Base-by-base conservation (phyloP, 1,139 yeast species). In the Hyphopichia wangnamkhiaoensis region DNA sequence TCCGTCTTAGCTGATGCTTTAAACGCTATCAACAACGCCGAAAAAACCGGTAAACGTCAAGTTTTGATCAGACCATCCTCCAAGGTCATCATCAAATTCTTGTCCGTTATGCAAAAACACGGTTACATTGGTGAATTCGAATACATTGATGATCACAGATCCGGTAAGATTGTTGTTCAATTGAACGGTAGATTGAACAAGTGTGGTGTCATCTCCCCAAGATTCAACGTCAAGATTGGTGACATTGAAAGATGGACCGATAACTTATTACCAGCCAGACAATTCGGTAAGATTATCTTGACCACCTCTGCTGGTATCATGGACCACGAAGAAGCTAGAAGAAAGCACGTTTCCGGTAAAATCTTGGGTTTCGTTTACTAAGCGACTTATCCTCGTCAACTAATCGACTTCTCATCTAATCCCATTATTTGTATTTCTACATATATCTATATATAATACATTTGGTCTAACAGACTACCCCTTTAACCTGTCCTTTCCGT, bases 321-420 rank as follows among this genome's bases (percentile, higher is more conserved):
- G 96, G 98, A 93, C 80, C 98, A 93, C 79, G 98, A 93, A 79
- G 98, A 93, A 80, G 98, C 98, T 61, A 90, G 97, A 84, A 87
- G 98, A 84, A 93, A 93, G 87, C 98, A 93, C 75, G 98, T 91
- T 60, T 89, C 97, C 59, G 98, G 98, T 73, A 91, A 91, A 79
- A 84, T 91, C 66, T 82, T 91, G 65, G 98, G 98, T 64, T 91
- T 87, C 73, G 96, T 91, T 53, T 91, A 91, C 80, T 89, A 84
- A 68, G 40, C 49, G 41, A 38, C 37, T 42, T n/a, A n/a, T n/a
- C n/a, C n/a, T n/a, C n/a, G n/a, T n/a, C n/a, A n/a, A n/a, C n/a
- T n/a, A n/a, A n/a, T n/a, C n/a, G n/a, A n/a, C n/a, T n/a, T n/a
- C n/a, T n/a, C n/a, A n/a, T n/a, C n/a, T n/a, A n/a, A n/a, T n/a